Conservation (phyloP, 140 eudicot genomes). For the Cichorium intybus region DNA sequence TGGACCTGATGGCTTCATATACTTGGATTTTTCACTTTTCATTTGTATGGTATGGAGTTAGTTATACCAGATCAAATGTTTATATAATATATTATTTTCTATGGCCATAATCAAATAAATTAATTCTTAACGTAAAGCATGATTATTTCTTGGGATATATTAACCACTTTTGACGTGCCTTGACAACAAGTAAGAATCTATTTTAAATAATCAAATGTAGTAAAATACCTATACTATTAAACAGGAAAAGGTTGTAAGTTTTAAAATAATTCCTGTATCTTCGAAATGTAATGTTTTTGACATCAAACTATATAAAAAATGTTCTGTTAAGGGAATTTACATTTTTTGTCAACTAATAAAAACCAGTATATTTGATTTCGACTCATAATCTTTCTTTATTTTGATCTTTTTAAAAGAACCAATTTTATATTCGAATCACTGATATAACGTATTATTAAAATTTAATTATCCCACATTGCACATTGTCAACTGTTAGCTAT, state of each 20-base stretch:
- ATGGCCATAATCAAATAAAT: not conserved
- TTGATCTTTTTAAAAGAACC: not conserved
- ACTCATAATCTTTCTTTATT: not conserved
- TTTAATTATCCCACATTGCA: not conserved
- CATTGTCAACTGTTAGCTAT: not conserved
- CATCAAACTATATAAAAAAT: too few relatives aligned
- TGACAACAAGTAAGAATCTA: not conserved
- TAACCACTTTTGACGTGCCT: not conserved
- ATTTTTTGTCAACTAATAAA: not conserved
- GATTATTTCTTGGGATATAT: not conserved
- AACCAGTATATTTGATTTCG: not conserved
- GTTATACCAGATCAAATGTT: too few relatives aligned
- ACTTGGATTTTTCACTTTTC: too few relatives aligned
- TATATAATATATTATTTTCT: not conserved
- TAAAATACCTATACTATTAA: not conserved
- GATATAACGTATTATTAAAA: not conserved
- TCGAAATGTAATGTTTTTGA: too few relatives aligned
- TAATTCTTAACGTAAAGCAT: not conserved
- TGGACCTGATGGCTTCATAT: too few relatives aligned
- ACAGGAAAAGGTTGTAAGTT: too few relatives aligned
- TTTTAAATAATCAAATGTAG: too few relatives aligned
- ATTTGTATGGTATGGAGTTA: too few relatives aligned
- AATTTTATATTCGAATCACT: not conserved
- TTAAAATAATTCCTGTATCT: not conserved
- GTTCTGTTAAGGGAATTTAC: not conserved